These are phyloP conservation scores for Aspergillus sp. DNA, from an alignment of 2,329 filamentous ascomycete species.

Conservation along the genomic window DNA sequence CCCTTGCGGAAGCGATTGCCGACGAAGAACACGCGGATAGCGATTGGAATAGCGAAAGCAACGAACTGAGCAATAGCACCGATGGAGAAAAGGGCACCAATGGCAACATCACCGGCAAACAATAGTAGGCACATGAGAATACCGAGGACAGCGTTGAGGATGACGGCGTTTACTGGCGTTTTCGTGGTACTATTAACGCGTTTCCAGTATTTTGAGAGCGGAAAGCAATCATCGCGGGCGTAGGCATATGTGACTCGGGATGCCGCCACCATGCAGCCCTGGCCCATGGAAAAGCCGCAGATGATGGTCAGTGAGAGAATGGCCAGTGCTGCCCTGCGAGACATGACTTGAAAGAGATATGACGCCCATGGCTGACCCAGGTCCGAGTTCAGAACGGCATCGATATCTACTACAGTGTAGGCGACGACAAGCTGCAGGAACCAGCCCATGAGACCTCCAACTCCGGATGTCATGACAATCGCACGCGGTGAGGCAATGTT, in stretches of 20 bases:
- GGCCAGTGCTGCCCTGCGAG: constrained; percentile 63
- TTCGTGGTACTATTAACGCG: constrained; percentile 63
- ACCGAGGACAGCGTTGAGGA: constrained; percentile 66
- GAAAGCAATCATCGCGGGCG: constrained; percentile 73
- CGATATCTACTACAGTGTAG: constrained; percentile 71
- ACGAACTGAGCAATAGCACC: constrained; percentile 71
- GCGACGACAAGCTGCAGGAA: constrained; percentile 74
- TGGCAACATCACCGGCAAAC: constrained; percentile 65
- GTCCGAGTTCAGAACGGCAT: constrained; percentile 61
- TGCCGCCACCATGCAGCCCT: constrained; percentile 71
- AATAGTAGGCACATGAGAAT: constrained; percentile 66
- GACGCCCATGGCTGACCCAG: constrained; percentile 73
- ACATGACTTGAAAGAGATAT: constrained; percentile 69
- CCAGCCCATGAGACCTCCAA: constrained; percentile 72
- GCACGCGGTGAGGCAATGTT: constrained; percentile 71
- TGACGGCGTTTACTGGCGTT: constrained; percentile 73
- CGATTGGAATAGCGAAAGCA: constrained; percentile 50
- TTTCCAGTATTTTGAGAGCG: constrained; percentile 62
- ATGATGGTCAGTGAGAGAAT: constrained; percentile 70
- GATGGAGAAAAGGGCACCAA: constrained; percentile 72
- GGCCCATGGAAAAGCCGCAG: constrained; percentile 72
- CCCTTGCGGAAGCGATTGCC: constrained; percentile 67
- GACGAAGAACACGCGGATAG: constrained; percentile 55
- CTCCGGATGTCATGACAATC: constrained; percentile 70
- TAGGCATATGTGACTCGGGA: constrained; percentile 74